phyloP scores from a whole-genome alignment of 352 stramenopile species.

The Globisporangium megalacanthum region DNA sequence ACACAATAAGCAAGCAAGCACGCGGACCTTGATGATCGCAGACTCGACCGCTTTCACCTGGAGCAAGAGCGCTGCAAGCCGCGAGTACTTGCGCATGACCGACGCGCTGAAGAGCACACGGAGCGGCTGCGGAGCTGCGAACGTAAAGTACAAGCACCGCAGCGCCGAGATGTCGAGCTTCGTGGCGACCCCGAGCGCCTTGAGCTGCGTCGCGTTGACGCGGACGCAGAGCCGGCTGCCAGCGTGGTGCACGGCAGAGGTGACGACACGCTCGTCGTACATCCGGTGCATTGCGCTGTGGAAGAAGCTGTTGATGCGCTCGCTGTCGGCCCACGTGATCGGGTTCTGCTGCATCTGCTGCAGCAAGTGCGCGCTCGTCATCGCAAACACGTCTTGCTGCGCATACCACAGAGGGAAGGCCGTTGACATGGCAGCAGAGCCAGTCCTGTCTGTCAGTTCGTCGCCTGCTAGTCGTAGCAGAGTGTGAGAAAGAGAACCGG shows the following conservation, averaged over 20 bases:
- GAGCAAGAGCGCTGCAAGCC: conserved; percentile 42
- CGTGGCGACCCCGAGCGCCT: conserved; percentile 20
- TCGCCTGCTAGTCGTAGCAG: not conserved
- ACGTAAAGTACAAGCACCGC: conserved; percentile 56
- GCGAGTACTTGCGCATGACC: conserved; percentile 61
- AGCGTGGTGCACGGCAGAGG: conserved; percentile 26
- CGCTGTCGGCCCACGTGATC: conserved; percentile 48
- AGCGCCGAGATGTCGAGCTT: conserved; percentile 54
- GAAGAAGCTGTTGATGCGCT: conserved; percentile 45
- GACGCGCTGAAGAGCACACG: conserved; percentile 54
- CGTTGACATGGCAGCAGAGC: not conserved
- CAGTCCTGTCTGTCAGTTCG: not conserved
- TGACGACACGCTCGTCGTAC: conserved; percentile 38
- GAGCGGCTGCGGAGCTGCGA: conserved; percentile 38
- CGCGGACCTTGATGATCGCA: conserved; percentile 40
- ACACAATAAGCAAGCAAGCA: not conserved
- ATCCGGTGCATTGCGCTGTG: conserved; percentile 49
- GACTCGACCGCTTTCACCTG: conserved; percentile 65
- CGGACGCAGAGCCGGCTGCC: conserved; percentile 39
- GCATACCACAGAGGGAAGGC: not conserved
- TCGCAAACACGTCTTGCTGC: conserved; percentile 66
- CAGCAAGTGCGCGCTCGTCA: conserved; percentile 43
- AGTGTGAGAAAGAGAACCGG: too few species aligned
- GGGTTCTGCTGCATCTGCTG: conserved; percentile 46
- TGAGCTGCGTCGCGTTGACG: conserved; percentile 44